These are phyloP conservation scores for Auriscalpium microsporum DNA, from an alignment of 768 basidiomycete species.

Conservation along the genomic window DNA sequence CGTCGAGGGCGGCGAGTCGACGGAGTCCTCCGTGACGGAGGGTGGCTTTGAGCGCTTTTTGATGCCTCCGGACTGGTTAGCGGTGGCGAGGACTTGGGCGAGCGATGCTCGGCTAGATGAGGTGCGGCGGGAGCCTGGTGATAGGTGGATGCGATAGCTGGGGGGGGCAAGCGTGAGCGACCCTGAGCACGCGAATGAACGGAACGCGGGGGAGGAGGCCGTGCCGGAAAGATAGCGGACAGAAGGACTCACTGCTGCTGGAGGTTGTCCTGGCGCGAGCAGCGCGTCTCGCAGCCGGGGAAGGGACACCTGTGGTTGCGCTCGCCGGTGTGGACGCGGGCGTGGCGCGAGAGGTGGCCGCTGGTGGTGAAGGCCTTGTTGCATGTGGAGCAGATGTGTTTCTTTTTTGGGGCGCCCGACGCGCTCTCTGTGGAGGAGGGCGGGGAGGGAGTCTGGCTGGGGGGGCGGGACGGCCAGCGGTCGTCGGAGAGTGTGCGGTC, in stretches of 20 bases:
- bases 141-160: constrained; percentile 77
- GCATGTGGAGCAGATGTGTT: constrained; percentile 64
- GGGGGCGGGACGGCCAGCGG: not conserved
- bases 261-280: constrained; percentile 85
- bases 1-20: constrained; percentile 14
- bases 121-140: constrained; percentile 66
- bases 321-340: constrained; percentile 87
- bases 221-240: not conserved
- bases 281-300: constrained; percentile 89
- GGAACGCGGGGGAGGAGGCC: not conserved
- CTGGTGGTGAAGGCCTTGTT: constrained; percentile 78
- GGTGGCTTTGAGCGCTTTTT: constrained; percentile 13
- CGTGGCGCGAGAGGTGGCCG: constrained; percentile 82
- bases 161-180: not conserved
- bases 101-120: constrained; percentile 47
- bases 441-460: not conserved
- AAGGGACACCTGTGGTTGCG: constrained; percentile 90
- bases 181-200: too few relatives aligned
- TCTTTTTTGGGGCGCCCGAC: constrained; percentile 17
- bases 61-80: constrained; percentile 2
- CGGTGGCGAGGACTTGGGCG: not conserved
- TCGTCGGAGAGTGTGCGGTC: not conserved
- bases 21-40: constrained; percentile 10
- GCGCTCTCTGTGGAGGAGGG: not conserved
- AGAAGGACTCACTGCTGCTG: constrained; percentile 44